phyloP scores from a whole-genome alignment of 768 basidiomycete genomes.

The Trametes punicea region DNA sequence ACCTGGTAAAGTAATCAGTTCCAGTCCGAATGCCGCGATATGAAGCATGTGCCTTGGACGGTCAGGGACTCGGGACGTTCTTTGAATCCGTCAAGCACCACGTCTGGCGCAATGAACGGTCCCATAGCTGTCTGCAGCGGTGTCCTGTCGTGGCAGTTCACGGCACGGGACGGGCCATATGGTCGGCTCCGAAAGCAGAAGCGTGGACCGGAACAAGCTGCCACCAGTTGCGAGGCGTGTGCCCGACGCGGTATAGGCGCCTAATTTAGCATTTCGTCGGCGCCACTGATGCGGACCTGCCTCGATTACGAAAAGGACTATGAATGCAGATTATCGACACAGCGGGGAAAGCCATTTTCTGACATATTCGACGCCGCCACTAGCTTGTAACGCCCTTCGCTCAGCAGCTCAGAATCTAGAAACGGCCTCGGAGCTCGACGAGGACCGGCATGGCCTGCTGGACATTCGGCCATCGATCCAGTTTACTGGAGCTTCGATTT shows the following conservation, averaged over 20 bases:
- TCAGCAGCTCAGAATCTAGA: neutral
- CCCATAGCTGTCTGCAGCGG: constrained; percentile 16
- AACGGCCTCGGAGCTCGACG: neutral
- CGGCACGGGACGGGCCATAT: neutral
- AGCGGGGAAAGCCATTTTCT: neutral
- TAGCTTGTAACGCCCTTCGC: neutral
- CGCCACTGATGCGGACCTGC: constrained; percentile 1
- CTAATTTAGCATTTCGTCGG: neutral
- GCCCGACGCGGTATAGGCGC: neutral
- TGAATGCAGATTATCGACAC: neutral
- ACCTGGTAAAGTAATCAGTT: constrained; percentile 31
- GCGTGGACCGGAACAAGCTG: neutral
- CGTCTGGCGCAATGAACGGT: constrained; percentile 28
- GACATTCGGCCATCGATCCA: neutral
- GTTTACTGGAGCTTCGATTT: neutral
- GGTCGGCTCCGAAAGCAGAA: neutral
- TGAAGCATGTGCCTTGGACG: constrained; percentile 38
- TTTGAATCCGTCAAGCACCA: constrained; percentile 39
- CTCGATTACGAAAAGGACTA: neutral
- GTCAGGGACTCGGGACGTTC: constrained; percentile 46
- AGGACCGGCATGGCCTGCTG: neutral
- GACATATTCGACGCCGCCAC: neutral
- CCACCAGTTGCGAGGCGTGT: neutral
- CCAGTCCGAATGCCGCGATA: constrained; percentile 4
- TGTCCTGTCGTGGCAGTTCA: neutral